phyloP scores from a whole-genome alignment of 1,139 yeast genomes.

The Candida buenavistaensis region DNA sequence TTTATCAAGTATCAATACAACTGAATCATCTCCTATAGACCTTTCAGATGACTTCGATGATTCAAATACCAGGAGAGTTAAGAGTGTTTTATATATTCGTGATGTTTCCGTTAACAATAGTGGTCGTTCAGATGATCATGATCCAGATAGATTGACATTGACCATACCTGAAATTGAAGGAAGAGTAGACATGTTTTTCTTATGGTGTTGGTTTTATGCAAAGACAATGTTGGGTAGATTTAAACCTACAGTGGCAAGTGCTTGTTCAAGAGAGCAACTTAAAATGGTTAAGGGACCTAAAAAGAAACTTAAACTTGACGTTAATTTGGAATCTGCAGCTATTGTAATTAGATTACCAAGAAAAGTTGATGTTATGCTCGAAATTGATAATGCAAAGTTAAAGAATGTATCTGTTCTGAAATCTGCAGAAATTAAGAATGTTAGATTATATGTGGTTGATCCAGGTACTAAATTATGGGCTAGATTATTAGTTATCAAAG shows the following conservation, averaged over 20 bases:
- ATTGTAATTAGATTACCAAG: slow-evolving; percentile 51
- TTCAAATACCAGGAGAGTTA: slow-evolving; percentile 24
- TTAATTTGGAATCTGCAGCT: slow-evolving; percentile 42
- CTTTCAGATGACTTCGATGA: slow-evolving; percentile 18
- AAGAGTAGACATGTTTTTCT: slow-evolving; percentile 40
- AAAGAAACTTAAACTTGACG: slow-evolving; percentile 30
- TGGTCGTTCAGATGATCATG: slow-evolving; percentile 21
- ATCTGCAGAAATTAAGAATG: slow-evolving; percentile 31
- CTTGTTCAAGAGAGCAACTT: slow-evolving; percentile 29
- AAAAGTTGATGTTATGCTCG: slow-evolving; percentile 52
- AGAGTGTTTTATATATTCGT: slow-evolving; percentile 33
- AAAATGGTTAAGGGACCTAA: slow-evolving; percentile 22
- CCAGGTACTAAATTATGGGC: slow-evolving; percentile 54
- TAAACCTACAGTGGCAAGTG: slow-evolving; percentile 34
- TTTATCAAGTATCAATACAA: slow-evolving; percentile 34
- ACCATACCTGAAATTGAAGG: slow-evolving; percentile 41
- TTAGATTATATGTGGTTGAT: slow-evolving; percentile 53
- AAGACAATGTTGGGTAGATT: slow-evolving; percentile 33
- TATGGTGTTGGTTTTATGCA: slow-evolving; percentile 48
- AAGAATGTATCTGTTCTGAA: slow-evolving; percentile 30
- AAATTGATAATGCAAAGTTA: slow-evolving; percentile 40
- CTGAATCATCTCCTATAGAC: slow-evolving; percentile 16
- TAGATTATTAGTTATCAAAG: slow-evolving; percentile 38
- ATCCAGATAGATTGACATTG: slow-evolving; percentile 28
- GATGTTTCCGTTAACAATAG: slow-evolving; percentile 28